Evolutionary conservation across 2,329 filamentous ascomycete species (phyloP), one percentile per base, ranked within the genome.

Genomic region (Fusarium begoniae): DNA sequence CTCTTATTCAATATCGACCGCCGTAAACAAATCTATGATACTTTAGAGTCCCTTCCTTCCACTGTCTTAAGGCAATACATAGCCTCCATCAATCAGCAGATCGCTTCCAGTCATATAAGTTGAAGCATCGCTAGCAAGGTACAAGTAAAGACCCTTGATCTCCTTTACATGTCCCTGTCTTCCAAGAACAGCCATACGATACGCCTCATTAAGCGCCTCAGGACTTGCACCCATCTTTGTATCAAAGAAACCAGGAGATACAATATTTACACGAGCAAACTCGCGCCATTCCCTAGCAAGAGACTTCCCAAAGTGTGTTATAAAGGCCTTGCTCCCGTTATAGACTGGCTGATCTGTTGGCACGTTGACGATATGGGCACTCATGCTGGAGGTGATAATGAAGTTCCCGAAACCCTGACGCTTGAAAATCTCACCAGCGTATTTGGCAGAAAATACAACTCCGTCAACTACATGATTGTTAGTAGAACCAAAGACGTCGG

Each of bases 121-220:
- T 18, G 70, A 74, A 5, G 87, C 87, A 66, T 87, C 85, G 35
- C 85, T 87, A n/a, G 84, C 85, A 37, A 88, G 80, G 76, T 88
- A 88, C 43, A 89, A 79, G 72, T 88, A 89, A 20, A 87, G 80
- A 10, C 89, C 90, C 85, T 91, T 92, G 72, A 92, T 83, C 83
- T 92, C 90, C 83, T 90, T 90, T 8, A 90, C 89, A 76, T 92
- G 87, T 32, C 88, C 90, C 70, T 91, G 86, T 69, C 90, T 86
- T 43, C 89, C 86, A 22, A 88, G 74, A 4, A 83, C 82, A 1
- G 87, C 82, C 87, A 89, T 88, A 2, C 85, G 77, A 50, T 85
- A 82, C 3, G 83, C 85, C 76, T 89, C 87, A 24, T 88, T 84
- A 13, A 85, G 70, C 5, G 82, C 82, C 6, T 64, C 48, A 0